Evolutionary conservation across 495 filamentous ascomycete genomes (phyloP).

Genomic region (Penicillium manginii): DNA sequence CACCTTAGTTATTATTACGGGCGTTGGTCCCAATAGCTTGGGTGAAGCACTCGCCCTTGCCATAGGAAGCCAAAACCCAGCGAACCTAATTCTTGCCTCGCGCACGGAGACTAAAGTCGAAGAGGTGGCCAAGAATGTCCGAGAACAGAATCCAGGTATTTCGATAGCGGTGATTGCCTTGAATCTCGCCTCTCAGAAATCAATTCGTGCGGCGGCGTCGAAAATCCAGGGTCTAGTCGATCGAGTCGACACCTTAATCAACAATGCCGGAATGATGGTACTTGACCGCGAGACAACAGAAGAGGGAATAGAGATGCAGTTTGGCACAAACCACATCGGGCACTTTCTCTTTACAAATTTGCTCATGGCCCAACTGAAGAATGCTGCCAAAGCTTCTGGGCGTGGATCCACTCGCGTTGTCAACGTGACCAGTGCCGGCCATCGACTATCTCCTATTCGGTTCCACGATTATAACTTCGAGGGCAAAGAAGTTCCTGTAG

Average conservation of each 20-base stretch:
- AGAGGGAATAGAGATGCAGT: slow-evolving; percentile 72
- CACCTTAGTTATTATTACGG: slow-evolving; percentile 48
- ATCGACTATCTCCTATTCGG: slow-evolving; percentile 38
- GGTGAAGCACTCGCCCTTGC: slow-evolving; percentile 56
- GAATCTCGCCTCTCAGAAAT: slow-evolving; percentile 26
- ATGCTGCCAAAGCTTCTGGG: slow-evolving; percentile 40
- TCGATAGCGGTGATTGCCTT: slow-evolving; percentile 5
- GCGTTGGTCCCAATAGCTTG: slow-evolving; percentile 56
- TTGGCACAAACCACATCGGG: slow-evolving; percentile 73
- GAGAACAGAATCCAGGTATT: slow-evolving; percentile 3
- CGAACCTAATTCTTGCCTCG: slow-evolving; percentile 57
- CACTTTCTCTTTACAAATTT: slow-evolving; percentile 68
- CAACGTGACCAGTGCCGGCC: slow-evolving; percentile 47
- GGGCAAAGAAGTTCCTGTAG: slow-evolving; percentile 20
- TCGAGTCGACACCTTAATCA: slow-evolving; percentile 39
- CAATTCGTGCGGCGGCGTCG: slow-evolving; percentile 16
- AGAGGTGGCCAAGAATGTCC: slow-evolving; percentile 45
- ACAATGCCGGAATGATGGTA: slow-evolving; percentile 73
- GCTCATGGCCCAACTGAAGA: slow-evolving; percentile 60
- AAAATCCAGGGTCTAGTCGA: slow-evolving; percentile 17
- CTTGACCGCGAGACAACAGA: slow-evolving; percentile 47
- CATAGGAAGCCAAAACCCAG: slow-evolving; percentile 56
- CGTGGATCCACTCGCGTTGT: slow-evolving; percentile 36
- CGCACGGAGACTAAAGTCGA: slow-evolving; percentile 55
- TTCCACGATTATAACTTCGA: slow-evolving; percentile 28